These are phyloP conservation scores for Aspergillus tamarii DNA, from an alignment of 2,329 filamentous ascomycete genomes.

Conservation along the genomic window DNA sequence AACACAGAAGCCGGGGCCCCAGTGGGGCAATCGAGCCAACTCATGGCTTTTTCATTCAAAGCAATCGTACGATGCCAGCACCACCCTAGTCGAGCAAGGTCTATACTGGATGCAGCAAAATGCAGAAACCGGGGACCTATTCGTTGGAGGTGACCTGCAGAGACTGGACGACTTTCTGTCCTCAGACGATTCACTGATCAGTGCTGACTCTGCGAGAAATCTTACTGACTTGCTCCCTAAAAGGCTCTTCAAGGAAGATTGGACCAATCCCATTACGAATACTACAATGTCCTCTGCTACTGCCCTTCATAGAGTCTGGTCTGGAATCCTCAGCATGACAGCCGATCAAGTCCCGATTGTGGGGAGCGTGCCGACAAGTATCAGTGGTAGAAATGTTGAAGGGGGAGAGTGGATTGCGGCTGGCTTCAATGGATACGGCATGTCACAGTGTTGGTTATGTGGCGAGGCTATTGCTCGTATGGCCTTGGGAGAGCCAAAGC, in stretches of 20 bases:
- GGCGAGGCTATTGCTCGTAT: constrained; percentile 31
- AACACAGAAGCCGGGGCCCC: constrained; percentile 30
- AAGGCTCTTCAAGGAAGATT: constrained; percentile 21
- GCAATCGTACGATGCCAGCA: background rate
- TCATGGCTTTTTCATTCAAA: background rate
- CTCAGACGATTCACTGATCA: constrained; percentile 15
- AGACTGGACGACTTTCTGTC: constrained; percentile 19
- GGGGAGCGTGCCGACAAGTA: constrained; percentile 34
- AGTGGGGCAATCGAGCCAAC: background rate
- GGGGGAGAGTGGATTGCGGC: constrained; percentile 35
- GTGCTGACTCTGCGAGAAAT: constrained; percentile 4
- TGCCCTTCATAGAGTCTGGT: constrained; percentile 53
- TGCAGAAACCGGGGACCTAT: constrained; percentile 20
- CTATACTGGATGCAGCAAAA: constrained; percentile 25
- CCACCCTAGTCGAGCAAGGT: constrained; percentile 4
- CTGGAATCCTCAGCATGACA: constrained; percentile 61
- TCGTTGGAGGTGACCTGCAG: constrained; percentile 21
- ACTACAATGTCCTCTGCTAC: background rate
- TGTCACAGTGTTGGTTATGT: constrained; percentile 32
- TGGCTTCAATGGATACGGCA: constrained; percentile 35
- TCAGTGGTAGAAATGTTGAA: constrained; percentile 16
- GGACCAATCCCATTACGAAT: background rate
- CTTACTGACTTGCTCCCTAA: constrained; percentile 24
- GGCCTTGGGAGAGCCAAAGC: constrained; percentile 14
- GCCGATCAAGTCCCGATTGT: constrained; percentile 58